These are phyloP conservation scores for Colletotrichum cereale DNA, from an alignment of 2,329 filamentous ascomycete genomes.

Conservation along the genomic window DNA sequence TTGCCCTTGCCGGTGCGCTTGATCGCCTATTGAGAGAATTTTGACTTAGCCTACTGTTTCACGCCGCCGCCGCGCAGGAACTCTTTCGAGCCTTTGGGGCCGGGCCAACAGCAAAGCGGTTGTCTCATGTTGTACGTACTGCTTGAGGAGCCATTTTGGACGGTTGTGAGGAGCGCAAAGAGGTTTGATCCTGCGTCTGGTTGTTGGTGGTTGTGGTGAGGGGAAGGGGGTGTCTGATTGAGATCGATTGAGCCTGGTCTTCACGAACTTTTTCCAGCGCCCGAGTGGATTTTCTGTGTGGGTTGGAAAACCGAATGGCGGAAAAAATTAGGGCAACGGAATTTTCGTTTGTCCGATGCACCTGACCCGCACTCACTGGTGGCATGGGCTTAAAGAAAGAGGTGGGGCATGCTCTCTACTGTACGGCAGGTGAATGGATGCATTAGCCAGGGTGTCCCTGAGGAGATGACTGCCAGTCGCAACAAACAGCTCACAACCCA, in stretches of 20 bases:
- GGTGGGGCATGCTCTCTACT: background rate
- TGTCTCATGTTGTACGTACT: slow-evolving; percentile 81
- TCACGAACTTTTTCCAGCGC: slow-evolving; percentile 22
- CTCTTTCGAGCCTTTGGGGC: slow-evolving; percentile 54
- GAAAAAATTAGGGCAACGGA: slow-evolving; percentile 39
- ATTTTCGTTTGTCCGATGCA: slow-evolving; percentile 7
- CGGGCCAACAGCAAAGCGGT: slow-evolving; percentile 95
- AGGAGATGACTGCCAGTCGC: background rate
- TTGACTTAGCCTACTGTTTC: slow-evolving; percentile 95
- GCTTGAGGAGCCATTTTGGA: slow-evolving; percentile 85
- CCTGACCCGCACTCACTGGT: background rate
- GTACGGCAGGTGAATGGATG: too few species aligned
- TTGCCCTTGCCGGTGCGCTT: slow-evolving; percentile 77
- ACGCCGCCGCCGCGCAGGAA: slow-evolving; percentile 60
- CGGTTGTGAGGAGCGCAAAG: slow-evolving; percentile 64
- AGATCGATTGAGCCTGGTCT: slow-evolving; percentile 29
- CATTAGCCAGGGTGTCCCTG: background rate
- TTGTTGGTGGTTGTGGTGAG: slow-evolving; percentile 43
- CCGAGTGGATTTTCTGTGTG: slow-evolving; percentile 33
- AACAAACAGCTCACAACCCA: background rate
- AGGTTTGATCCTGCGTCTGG: slow-evolving; percentile 87
- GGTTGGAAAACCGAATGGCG: slow-evolving; percentile 19
- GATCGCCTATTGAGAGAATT: slow-evolving; percentile 60
- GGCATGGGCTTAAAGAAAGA: background rate
- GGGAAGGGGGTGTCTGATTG: slow-evolving; percentile 25